These are phyloP conservation scores for Lecanoromycetidae sp. DNA, from an alignment of 2,329 filamentous ascomycete genomes.

Conservation along the genomic window DNA sequence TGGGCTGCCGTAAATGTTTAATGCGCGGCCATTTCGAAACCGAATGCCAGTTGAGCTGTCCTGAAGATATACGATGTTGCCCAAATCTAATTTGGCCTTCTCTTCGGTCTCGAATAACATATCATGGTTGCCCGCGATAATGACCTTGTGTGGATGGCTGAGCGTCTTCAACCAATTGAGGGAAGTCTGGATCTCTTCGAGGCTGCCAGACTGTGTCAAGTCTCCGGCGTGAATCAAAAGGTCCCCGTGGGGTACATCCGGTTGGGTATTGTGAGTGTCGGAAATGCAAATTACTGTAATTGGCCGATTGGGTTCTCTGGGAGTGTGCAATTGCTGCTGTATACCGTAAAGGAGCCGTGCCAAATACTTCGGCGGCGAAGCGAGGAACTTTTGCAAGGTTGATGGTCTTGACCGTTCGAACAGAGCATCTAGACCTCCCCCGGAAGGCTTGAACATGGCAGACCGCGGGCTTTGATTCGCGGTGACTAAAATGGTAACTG, in stretches of 20 bases:
- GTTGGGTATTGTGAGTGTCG: slow-evolving; percentile 34
- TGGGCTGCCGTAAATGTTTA: slow-evolving; percentile 20
- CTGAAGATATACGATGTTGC: slow-evolving; percentile 17
- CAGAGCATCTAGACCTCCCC: neutral
- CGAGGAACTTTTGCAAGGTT: neutral
- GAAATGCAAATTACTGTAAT: slow-evolving; percentile 31
- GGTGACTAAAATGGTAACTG: too few relatives aligned
- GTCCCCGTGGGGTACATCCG: slow-evolving; percentile 31
- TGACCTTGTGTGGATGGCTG: slow-evolving; percentile 33
- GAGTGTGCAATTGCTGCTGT: neutral
- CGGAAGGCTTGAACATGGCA: neutral
- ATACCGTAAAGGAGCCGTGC: neutral
- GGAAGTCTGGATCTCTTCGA: slow-evolving; percentile 29
- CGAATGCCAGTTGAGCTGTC: slow-evolving; percentile 16
- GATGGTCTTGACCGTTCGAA: neutral
- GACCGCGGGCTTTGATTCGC: too few relatives aligned
- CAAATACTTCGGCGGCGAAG: neutral
- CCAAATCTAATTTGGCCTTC: slow-evolving; percentile 18
- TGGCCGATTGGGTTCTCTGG: neutral
- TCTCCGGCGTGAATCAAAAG: slow-evolving; percentile 39
- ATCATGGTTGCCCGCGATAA: slow-evolving; percentile 39
- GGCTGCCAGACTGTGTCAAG: slow-evolving; percentile 33
- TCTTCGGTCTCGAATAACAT: slow-evolving; percentile 16
- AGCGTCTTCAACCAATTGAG: slow-evolving; percentile 33
- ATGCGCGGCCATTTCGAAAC: slow-evolving; percentile 9